These are phyloP conservation scores for Calonectria fujianensis DNA, from an alignment of 2,329 filamentous ascomycete genomes.

Conservation along the genomic window DNA sequence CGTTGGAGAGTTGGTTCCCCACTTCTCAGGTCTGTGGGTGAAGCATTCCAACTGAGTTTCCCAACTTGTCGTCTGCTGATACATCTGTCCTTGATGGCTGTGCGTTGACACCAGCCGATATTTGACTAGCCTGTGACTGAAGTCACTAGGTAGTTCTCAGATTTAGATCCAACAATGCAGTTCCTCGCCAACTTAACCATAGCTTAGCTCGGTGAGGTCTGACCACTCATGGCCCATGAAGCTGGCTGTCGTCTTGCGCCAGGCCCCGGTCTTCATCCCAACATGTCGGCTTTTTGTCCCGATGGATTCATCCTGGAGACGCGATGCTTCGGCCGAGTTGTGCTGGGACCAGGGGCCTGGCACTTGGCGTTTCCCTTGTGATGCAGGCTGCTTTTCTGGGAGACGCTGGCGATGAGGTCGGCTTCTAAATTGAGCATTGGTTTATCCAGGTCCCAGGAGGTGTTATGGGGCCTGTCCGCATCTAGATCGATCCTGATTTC, in stretches of 20 bases:
- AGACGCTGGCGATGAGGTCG: neutral
- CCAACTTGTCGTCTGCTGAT: conserved; percentile 20
- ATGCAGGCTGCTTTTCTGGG: conserved; percentile 24
- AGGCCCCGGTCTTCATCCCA: conserved; percentile 20
- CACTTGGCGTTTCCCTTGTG: conserved; percentile 5
- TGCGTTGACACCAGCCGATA: conserved; percentile 26
- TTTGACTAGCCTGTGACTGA: conserved; percentile 22
- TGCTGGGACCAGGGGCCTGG: conserved; percentile 22
- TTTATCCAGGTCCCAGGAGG: conserved; percentile 1
- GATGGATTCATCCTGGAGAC: conserved; percentile 28
- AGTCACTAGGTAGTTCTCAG: conserved; percentile 21
- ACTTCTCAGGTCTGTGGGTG: conserved; percentile 12
- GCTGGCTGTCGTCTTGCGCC: neutral
- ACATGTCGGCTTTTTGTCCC: conserved; percentile 23
- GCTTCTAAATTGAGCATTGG: conserved; percentile 11
- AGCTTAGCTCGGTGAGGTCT: conserved; percentile 20
- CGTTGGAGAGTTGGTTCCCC: conserved; percentile 21
- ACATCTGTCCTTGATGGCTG: conserved; percentile 20
- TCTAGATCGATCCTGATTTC: conserved; percentile 33
- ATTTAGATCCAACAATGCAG: conserved; percentile 30
- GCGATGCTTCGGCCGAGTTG: conserved; percentile 36
- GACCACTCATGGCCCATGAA: conserved; percentile 25
- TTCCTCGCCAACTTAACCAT: conserved; percentile 20
- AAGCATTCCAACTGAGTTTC: conserved; percentile 6
- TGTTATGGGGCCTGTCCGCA: neutral